These are phyloP conservation scores for Boletus fagicola DNA, from an alignment of 768 basidiomycete species.

Conservation along the genomic window DNA sequence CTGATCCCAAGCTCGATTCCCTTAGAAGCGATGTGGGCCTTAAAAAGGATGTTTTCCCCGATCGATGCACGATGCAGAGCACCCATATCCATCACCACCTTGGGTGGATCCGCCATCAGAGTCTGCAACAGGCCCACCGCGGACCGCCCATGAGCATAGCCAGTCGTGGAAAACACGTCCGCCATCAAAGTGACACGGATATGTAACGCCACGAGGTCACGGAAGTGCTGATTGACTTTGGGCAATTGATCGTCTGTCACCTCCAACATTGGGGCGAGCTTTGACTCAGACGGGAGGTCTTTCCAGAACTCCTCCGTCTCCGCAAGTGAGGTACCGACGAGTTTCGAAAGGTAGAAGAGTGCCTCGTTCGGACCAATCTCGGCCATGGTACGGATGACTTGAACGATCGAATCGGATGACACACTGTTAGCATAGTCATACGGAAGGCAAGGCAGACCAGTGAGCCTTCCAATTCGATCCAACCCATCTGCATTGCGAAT, in stretches of 20 bases:
- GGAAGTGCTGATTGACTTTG: constrained; percentile 62
- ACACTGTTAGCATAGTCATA: constrained; percentile 85
- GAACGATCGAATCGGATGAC: constrained; percentile 82
- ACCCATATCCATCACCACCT: constrained; percentile 72
- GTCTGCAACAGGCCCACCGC: constrained; percentile 73
- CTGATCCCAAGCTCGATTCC: constrained; percentile 52
- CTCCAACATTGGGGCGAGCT: constrained; percentile 64
- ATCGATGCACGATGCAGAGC: constrained; percentile 76
- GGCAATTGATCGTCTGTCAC: constrained; percentile 44
- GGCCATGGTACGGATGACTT: constrained; percentile 84
- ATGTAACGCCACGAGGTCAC: constrained; percentile 69
- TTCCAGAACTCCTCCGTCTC: constrained; percentile 76
- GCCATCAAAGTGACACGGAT: constrained; percentile 80
- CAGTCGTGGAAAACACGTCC: constrained; percentile 82
- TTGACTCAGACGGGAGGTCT: constrained; percentile 50
- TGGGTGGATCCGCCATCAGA: constrained; percentile 60
- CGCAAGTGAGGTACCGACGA: constrained; percentile 67
- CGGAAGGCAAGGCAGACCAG: constrained; percentile 82
- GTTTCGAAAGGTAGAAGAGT: constrained; percentile 62
- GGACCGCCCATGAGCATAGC: constrained; percentile 77
- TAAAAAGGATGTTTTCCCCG: constrained; percentile 85
- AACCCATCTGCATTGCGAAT: constrained; percentile 72
- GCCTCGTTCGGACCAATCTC: constrained; percentile 82
- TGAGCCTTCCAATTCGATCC: constrained; percentile 68
- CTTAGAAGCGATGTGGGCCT: constrained; percentile 51